Base-by-base conservation (phyloP, 371 early-diverging fungal genomes). In the Haplosporangium sp. region DNA sequence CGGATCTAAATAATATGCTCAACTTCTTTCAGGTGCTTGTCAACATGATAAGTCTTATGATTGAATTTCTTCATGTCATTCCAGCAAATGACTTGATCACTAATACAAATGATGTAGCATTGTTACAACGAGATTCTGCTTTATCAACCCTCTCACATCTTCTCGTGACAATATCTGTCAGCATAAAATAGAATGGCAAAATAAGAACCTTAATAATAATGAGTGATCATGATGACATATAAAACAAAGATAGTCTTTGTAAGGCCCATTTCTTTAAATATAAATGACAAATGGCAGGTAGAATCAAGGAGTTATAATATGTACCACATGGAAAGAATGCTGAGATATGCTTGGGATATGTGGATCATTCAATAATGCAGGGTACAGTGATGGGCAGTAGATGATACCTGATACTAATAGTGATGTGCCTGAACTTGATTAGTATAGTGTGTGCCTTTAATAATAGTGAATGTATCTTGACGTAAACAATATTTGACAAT, bases 171-270 rank as follows among this genome's bases (percentile, higher is more conserved):
- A n/a, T 6, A 15, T 7, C 50, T n/a, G 6, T 50, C 50, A 15
- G n/a, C n/a, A 50, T 50, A 50, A 50, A n/a, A 4, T 50, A 50
- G n/a, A n/a, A 50, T n/a, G n/a, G 50, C 50, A 50, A n/a, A 45
- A 50, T 11, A 50, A 50, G 50, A 50, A n/a, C n/a, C 50, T 50
- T 15, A 50, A n/a, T n/a, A 15, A 7, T n/a, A 15, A 45, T 10
- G 45, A 45, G 8, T 11, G 48, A n/a, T 48, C n/a, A 50, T 50
- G 50, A 50, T n/a, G 15, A 50, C 50, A 50, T 50, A n/a, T 50
- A n/a, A 50, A 50, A 27, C 27, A 27, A 27, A 27, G 27, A 27
- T 27, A 27, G 27, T 27, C 27, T 27, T 27, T 27, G 27, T 27
- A 27, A 27, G 27, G 27, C 27, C 27, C 27, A 27, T 27, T 27